A percentile compares a stretch with the other conserved stretches of the same genome.
These are phyloP conservation scores for Claviceps cyperi DNA, from an alignment of 2,329 filamentous ascomycete genomes.

Conservation along the genomic window DNA sequence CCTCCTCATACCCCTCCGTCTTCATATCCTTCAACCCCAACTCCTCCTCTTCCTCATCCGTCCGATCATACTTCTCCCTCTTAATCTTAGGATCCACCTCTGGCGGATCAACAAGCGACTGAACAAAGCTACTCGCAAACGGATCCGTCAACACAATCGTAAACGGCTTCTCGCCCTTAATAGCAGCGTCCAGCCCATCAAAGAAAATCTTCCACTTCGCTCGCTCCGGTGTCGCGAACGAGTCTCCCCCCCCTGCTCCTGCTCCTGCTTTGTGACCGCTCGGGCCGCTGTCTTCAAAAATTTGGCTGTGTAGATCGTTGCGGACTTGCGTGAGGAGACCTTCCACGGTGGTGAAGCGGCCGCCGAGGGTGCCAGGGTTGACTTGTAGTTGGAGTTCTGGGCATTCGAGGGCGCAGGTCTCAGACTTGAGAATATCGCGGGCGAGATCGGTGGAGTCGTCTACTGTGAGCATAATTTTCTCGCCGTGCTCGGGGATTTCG, in stretches of 20 bases:
- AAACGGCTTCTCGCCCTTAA: constrained; percentile 67
- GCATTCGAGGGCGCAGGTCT: constrained; percentile 77
- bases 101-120: constrained; percentile 66
- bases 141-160: constrained; percentile 76
- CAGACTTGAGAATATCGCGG: constrained; percentile 90
- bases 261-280: constrained; percentile 15
- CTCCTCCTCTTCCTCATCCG: constrained; percentile 86
- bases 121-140: constrained; percentile 83
- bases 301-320: constrained; percentile 73
- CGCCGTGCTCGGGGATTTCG: constrained; percentile 73
- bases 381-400: constrained; percentile 78
- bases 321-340: constrained; percentile 85
- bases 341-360: constrained; percentile 93
- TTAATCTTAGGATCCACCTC: constrained; percentile 64
- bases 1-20: constrained; percentile 63
- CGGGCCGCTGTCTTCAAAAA: constrained; percentile 58
- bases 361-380: constrained; percentile 86
- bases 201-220: constrained; percentile 74
- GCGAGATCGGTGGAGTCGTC: constrained; percentile 58
- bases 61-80: constrained; percentile 70
- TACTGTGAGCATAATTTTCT: constrained; percentile 67
- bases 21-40: constrained; percentile 87
- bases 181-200: constrained; percentile 56
- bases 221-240: constrained; percentile 51
- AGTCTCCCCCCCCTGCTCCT: constrained; percentile 62